Base-by-base conservation (phyloP, 805 yeast genomes). In the Cyberlindnera saturnus region DNA sequence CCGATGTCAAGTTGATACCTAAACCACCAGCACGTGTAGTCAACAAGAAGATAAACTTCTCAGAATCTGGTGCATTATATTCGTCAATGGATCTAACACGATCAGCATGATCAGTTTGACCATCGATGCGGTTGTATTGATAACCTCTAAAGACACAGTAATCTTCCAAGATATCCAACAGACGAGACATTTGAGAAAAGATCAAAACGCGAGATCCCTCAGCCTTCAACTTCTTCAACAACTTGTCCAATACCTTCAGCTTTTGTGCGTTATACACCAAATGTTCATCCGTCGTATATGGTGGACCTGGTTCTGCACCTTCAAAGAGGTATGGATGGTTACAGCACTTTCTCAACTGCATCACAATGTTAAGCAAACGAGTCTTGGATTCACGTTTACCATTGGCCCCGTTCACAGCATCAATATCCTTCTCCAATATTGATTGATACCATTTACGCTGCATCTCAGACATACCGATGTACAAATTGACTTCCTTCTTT, bases 1-100 rank as follows among this genome's bases (percentile, higher is more conserved):
- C 93, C n/a, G 81, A 67, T 4, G 93, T 85, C 56, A 85, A 71
- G 58, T 85, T 85, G 55, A 85, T 85, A 64, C 95, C 95, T 60
- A 88, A 71, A 10, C 96, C 96, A 64, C 96, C 93, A 36, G 95
- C 95, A 70, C 95, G 77, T 4, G 95, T 85, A 5, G 95, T 85
- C 51, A 85, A 68, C 48, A 85, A 63, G 52, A 85, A 85, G n/a
- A 83, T 70, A 59, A 85, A 85, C 52, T 85, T 85, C 13, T 75
- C 71, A 6, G 85, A 77, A 34, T 70, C 86, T 11, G 88, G 89
- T n/a, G 74, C 78, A 56, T 85, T 85, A 60, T 81, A 85, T 33
- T 82, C 89, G 63, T 85, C 95, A 49, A 85, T 85, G 1, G 89
- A 82, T 44, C 71, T 67, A 30, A 85, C 75, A 67, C 95, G 72